Evolutionary conservation across 179 eudicot species (phyloP), one percentile per base, ranked within the genome.

Genomic region (Spinacia oleracea): DNA sequence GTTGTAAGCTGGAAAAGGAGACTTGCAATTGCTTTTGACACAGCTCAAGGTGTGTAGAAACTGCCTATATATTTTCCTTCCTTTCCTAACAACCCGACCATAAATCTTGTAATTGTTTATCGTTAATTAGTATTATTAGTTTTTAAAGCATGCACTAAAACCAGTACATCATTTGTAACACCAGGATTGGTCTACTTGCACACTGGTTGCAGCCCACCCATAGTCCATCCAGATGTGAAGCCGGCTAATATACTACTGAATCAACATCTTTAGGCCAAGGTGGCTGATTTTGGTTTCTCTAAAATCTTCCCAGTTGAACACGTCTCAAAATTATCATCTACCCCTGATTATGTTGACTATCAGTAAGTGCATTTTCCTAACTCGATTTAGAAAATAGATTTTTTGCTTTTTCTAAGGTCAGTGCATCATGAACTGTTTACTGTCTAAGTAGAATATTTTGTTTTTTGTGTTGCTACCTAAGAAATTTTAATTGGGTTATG

Each of bases 211-310:
- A 82, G 85, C 69, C 90, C 90, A 25, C 84, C 92, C 15, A 85
- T 90, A 73, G 77, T 90, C 55, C 94, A 90, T 59, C 82, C 92
- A 88, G 94, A 90, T 80, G 83, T 90, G 71, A 90, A 90, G 84
- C 73, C 89, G 27, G 40, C 82, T n/a, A 89, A 91, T 78, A 89
- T 89, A 58, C 62, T 90, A 31, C 70, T 91, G 35, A 74, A 77
- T 46, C 83, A 80, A 43, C 74, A 80, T 51, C 76, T 82, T 4
- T 80, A 81, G 68, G 91, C 92, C 8, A 91, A 89, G 68, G 66
- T 91, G 11, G 84, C 91, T 23, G 92, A 91, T 84, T 91, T 91
- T 55, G 90, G 91, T 0, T 48, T 89, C 56, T 89, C 90, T 25
- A 89, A 83, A 77, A 59, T 81, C 25, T 81, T 85, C 25, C 85